phyloP scores from a whole-genome alignment of 495 filamentous ascomycete species.

The Aspergillus avenaceus region DNA sequence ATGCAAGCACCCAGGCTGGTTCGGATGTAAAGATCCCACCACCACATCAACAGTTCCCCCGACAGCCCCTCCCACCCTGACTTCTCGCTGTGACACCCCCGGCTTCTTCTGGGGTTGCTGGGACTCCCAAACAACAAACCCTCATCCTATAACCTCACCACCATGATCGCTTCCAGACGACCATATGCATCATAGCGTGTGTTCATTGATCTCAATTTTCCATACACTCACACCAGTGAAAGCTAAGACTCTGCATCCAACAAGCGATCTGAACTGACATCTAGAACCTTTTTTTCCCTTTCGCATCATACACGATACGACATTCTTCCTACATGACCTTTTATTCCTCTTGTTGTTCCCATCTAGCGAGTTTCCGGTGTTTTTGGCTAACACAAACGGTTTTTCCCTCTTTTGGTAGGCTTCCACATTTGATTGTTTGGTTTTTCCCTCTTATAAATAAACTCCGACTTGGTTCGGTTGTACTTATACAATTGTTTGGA shows the following conservation, averaged over 20 bases:
- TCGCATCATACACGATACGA: not conserved
- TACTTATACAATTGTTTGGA: too few relatives aligned
- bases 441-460: not conserved
- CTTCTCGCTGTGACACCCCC: constrained; percentile 44
- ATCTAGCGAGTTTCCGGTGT: not conserved
- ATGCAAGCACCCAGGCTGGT: constrained; percentile 68
- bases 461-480: too few relatives aligned
- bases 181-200: not conserved
- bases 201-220: not conserved
- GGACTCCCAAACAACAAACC: constrained; percentile 36
- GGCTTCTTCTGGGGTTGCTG: constrained; percentile 56
- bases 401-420: not conserved
- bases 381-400: not conserved
- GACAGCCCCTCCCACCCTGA: constrained; percentile 26
- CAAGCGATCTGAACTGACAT: not conserved
- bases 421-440: not conserved
- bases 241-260: not conserved
- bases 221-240: not conserved
- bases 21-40: constrained; percentile 57
- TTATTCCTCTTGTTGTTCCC: not conserved
- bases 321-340: not conserved
- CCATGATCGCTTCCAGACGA: not conserved
- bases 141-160: constrained; percentile 27
- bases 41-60: constrained; percentile 43
- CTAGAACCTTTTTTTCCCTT: not conserved